Evolutionary conservation across 2,329 filamentous ascomycete species (phyloP), one percentile per base, ranked within the genome.

Genomic region (Drechslera avenae): DNA sequence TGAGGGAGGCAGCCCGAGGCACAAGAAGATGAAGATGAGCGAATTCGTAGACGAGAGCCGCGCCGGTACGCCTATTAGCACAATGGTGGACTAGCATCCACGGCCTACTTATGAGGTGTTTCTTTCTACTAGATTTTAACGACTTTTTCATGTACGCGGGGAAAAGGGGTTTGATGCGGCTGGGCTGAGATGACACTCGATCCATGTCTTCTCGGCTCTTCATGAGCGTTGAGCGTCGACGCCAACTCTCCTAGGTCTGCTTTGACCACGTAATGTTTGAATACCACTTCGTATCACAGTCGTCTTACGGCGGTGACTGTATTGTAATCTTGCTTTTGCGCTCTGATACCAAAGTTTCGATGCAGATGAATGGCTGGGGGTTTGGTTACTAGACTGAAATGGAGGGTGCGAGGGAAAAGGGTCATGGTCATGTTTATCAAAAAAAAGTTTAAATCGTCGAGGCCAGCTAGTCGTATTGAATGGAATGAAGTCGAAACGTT

Each of bases 11-110:
- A 81, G 81, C 56, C 80, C 79, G 36, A 71, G 75, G 21, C 76
- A 81, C 52, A 85, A 84, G 73, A 81, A 79, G 67, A 81, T 82
- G 71, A 78, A 80, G 48, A 73, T 85, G 46, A 80, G 81, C 56
- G 81, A 84, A 54, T 74, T 80, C 49, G 77, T 81, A 41, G 78
- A 80, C 42, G 76, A 80, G 54, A 73, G 68, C 52, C 63, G 68
- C 17, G 66, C 69, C 5, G 67, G 70, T 28, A 67, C 70, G 26
- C 72, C 72, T 10, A 61, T 73, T 42, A 68, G 54, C 47, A 49
- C 60, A 2, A 61, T 70, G 64, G 62, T 59, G 21, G 69, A 68
- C 51, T 71, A 60, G 36, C 36, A 46, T 56, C 49, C 37, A 31
- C 40, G 30, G 21, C 17, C 13, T 30, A 16, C 18, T 32, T 36